Percentiles rank a stretch among this genome's conserved stretches.
These are phyloP conservation scores for Gnaphalium uliginosum DNA, from an alignment of 129 eudicot species.

Conservation along the genomic window DNA sequence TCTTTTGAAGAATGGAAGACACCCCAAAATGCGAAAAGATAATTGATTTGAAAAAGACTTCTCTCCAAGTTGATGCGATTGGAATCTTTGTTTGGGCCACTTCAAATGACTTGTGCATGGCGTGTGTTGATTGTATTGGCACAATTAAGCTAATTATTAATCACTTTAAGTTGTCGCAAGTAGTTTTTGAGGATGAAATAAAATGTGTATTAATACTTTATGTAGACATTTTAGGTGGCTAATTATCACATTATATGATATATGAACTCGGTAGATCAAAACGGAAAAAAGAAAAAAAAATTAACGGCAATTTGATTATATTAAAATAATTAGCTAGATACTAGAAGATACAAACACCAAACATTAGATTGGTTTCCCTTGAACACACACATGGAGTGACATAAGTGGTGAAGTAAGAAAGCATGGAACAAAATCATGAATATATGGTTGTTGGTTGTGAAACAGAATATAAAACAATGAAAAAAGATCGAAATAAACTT, in stretches of 20 bases:
- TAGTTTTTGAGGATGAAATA: too few relatives aligned
- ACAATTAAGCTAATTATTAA: neutral
- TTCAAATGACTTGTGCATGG: constrained; percentile 6
- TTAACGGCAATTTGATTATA: too few relatives aligned
- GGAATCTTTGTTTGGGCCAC: constrained; percentile 49
- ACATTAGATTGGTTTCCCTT: neutral
- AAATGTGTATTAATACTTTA: too few relatives aligned
- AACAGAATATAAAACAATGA: neutral
- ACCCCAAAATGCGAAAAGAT: constrained; percentile 42
- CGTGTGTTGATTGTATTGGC: constrained; percentile 17
- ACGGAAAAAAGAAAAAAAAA: too few relatives aligned
- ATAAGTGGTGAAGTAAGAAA: neutral
- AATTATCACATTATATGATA: too few relatives aligned
- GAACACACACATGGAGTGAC: neutral
- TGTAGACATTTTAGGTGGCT: too few relatives aligned
- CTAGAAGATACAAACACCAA: too few relatives aligned
- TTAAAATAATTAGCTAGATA: too few relatives aligned
- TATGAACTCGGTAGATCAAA: too few relatives aligned
- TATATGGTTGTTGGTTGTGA: neutral
- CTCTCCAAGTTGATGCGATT: constrained; percentile 37
- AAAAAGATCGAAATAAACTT: too few relatives aligned
- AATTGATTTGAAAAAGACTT: constrained; percentile 40
- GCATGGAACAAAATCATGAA: neutral
- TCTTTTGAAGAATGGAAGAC: constrained; percentile 21
- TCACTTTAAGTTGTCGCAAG: too few relatives aligned